phyloP scores from a whole-genome alignment of 331 rosid genomes.

The Pyrus hybrid region DNA sequence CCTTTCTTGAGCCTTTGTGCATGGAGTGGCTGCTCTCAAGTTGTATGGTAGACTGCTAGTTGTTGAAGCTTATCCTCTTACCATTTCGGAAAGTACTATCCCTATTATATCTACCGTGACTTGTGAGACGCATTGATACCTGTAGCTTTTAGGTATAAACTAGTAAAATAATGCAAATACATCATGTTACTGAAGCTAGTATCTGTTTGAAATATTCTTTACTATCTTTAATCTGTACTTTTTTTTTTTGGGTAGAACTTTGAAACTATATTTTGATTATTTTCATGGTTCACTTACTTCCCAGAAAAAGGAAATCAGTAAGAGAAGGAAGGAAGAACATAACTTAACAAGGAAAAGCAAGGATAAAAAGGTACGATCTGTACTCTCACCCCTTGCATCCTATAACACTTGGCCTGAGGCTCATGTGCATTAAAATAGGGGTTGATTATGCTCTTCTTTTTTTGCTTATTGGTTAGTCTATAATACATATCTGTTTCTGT shows the following conservation, averaged over 20 bases:
- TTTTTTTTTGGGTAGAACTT: too few species aligned
- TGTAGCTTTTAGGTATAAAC: background rate
- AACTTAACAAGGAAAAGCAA: constrained; percentile 67
- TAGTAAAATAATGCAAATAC: background rate
- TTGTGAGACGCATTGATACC: background rate
- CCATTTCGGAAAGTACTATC: background rate
- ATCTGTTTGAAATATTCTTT: background rate
- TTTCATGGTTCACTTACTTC: constrained; percentile 6
- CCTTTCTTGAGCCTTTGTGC: background rate
- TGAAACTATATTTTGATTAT: background rate
- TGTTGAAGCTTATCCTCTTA: background rate
- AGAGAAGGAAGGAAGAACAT: constrained; percentile 94
- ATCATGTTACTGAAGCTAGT: background rate
- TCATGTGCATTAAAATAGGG: background rate
- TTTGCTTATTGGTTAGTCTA: background rate
- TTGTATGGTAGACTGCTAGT: background rate
- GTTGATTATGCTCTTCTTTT: background rate
- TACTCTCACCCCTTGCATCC: background rate
- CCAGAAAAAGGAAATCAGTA: constrained; percentile 94
- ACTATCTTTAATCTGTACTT: background rate
- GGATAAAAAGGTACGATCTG: constrained; percentile 74
- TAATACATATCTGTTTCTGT: background rate
- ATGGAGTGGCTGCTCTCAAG: background rate
- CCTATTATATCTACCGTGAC: background rate
- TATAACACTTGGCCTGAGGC: background rate